Base-by-base conservation (phyloP, 208 protist genomes). In the Porcisia deanei region DNA sequence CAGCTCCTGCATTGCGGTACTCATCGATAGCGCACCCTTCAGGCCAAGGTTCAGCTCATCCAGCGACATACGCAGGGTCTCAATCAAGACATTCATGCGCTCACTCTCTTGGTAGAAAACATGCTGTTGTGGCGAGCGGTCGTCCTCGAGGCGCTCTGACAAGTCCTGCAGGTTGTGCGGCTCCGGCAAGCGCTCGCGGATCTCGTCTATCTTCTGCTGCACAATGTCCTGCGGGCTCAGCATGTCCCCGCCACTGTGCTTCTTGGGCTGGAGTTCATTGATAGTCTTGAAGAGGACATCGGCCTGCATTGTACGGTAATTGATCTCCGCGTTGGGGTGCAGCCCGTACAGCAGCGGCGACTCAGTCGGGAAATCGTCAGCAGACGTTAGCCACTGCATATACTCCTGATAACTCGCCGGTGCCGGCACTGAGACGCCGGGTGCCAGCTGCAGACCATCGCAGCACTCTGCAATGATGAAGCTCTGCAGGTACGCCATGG, bases 311-410 rank as follows among this genome's bases (percentile, higher is more conserved):
- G 98, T 99, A 65, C 98, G 92, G 83, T 99, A 99, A 78, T 98
- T 99, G 90, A 99, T 99, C 85, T 99, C 99, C 7, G 99, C 98
- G 85, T 99, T 99, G 39, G 98, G 97, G 85, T 99, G 99, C 57
- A 99, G 91, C 12, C 99, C 99, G 89, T 99, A 99, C 47, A 99
- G 85, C 39, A 98, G 83, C 65, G 96, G 96, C 55, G 92, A 98
- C 90, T 99, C 98, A 9, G 83, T 73, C 47, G 98, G 98, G 73
- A 99, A 95, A 54, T 95, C 85, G n/a, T 95, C 90, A 55, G 69
- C 64, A 22, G 97, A 85, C 18, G 89, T 93, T 30, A 99, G 91
- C 88, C 98, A 99, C 83, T 97, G 89, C 76, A 97, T 94, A 87
- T 99, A 99, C 77, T 99, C 98, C 80, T 92, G 88, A 86, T 98